Conservation (phyloP, 1,284 basidiomycete genomes). For the Coniophora puteana region DNA sequence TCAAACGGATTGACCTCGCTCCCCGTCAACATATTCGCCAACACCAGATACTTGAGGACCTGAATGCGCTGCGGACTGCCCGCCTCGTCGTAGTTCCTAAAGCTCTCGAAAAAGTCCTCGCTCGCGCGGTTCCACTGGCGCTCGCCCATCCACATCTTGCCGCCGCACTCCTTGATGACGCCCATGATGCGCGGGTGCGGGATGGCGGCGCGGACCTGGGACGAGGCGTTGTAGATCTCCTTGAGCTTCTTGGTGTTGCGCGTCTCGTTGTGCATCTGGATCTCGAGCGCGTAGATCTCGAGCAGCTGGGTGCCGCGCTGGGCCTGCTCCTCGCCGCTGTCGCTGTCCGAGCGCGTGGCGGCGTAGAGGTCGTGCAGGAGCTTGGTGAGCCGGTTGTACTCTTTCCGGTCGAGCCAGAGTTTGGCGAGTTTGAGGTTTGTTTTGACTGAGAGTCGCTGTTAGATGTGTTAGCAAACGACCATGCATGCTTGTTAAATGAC, state of each 20-base stretch:
- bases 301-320: conserved; percentile 89
- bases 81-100: conserved; percentile 98
- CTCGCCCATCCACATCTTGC: conserved; percentile 99
- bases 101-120: conserved; percentile 98
- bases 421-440: conserved; percentile 97
- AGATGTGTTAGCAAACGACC: conserved; percentile 1
- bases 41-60: conserved; percentile 96
- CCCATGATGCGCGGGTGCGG: conserved; percentile 99
- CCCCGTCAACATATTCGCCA: conserved; percentile 98
- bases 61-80: conserved; percentile 96
- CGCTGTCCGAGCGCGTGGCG: conserved; percentile 55
- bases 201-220: conserved; percentile 92
- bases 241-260: conserved; percentile 96
- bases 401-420: conserved; percentile 93
- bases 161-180: conserved; percentile 98
- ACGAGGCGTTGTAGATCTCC: conserved; percentile 96
- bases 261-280: conserved; percentile 98
- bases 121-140: conserved; percentile 96
- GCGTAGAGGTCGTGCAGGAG: conserved; percentile 70
- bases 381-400: conserved; percentile 83
- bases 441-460: conserved; percentile 87
- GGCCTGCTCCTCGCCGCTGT: conserved; percentile 79
- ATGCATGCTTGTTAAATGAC: conserved; percentile 14
- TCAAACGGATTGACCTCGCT: conserved; percentile 99
- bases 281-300: conserved; percentile 98